These are phyloP conservation scores for Calamus simplicifolius DNA, from an alignment of 176 grass and related monocot species.

Conservation along the genomic window DNA sequence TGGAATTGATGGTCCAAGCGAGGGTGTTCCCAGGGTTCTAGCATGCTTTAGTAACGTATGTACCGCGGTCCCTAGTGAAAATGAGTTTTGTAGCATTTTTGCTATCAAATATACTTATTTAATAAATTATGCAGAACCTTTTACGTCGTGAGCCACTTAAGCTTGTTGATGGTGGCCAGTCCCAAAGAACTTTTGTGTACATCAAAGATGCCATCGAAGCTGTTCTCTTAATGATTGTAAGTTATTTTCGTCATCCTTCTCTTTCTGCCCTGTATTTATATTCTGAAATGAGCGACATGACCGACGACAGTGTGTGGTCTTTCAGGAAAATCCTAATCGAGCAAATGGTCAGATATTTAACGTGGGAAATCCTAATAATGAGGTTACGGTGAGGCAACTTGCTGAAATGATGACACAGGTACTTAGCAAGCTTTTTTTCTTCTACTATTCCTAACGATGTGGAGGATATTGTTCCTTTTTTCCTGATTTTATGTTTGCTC, in stretches of 20 bases:
- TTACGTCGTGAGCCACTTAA: slow-evolving; percentile 78
- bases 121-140: slow-evolving; percentile 48
- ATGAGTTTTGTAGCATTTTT: background rate
- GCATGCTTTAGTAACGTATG: slow-evolving; percentile 98
- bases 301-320: background rate
- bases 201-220: slow-evolving; percentile 99
- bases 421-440: background rate
- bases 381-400: slow-evolving; percentile 83
- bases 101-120: background rate
- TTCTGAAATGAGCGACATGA: slow-evolving; percentile 1
- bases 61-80: background rate
- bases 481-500: background rate
- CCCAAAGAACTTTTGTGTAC: slow-evolving; percentile 93
- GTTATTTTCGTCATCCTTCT: slow-evolving; percentile 2
- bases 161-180: slow-evolving; percentile 83
- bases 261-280: background rate
- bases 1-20: slow-evolving; percentile 90
- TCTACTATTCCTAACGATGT: background rate
- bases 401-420: slow-evolving; percentile 93
- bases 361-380: slow-evolving; percentile 92
- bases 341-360: slow-evolving; percentile 92
- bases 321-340: slow-evolving; percentile 75
- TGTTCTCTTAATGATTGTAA: slow-evolving; percentile 88
- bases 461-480: background rate
- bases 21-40: slow-evolving; percentile 92